Base-by-base conservation (phyloP, 306 rosid genomes). In the Castanea crenata region DNA sequence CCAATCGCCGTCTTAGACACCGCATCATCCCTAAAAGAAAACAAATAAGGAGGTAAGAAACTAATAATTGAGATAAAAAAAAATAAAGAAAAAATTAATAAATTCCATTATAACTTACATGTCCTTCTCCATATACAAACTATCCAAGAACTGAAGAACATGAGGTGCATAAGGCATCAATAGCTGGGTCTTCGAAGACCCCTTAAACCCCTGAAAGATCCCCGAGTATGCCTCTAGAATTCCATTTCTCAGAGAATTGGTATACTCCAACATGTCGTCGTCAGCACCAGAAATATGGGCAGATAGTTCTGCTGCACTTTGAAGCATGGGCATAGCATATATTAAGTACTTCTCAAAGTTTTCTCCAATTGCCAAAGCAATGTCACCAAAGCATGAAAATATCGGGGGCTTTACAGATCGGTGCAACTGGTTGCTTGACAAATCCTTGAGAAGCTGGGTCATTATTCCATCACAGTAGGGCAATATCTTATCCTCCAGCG, bases 251-350 rank as follows among this genome's bases (percentile, higher is more conserved):
- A 94, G 80, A 16, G 97, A 87, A 80, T 94, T 94, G 21, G 98
- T 92, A 83, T 94, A 94, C 89, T 94, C 98, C 31, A 85, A 84
- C 93, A 94, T 88, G 52, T 94, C 98, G 5, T 94, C 98, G 69
- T 92, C 97, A 12, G 90, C 93, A 49, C 94, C 91, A 1, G 88
- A 44, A 21, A 93, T 85, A 70, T 86, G 94, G 71, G 89, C 89
- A 18, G 97, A 94, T 27, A 94, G 93, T 82, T 94, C 98, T 1
- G 97, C 97, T 11, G 98, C 98, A 86, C 98, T 89, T 82, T 94
- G 98, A 78, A 94, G 96, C 98, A 94, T 94, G 70, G 98, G 98
- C 98, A 92, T 91, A 7, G 97, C 92, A 92, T 92, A 94, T 71
- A 88, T 71, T 79, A 94, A 86, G 86, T 94, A 94, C 88, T 94